These are phyloP conservation scores for Phaeosphaeriaceae sp. DNA, from an alignment of 2,329 filamentous ascomycete genomes.

Conservation along the genomic window DNA sequence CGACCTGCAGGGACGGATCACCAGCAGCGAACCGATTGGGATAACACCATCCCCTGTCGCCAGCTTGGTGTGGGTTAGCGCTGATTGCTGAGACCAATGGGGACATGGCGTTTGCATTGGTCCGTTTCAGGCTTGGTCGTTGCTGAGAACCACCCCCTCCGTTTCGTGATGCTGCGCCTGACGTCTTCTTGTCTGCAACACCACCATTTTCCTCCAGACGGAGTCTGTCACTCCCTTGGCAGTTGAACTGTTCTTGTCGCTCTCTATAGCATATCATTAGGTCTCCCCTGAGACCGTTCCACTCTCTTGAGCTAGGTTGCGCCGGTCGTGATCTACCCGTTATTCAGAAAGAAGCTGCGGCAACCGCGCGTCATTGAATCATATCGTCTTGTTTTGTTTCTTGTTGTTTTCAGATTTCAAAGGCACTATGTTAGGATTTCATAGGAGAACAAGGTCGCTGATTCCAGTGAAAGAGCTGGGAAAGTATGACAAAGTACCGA, in stretches of 20 bases:
- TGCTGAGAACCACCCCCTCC: constrained; percentile 19
- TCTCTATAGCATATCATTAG: constrained; percentile 36
- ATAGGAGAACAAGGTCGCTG: constrained; percentile 50
- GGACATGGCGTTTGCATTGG: constrained; percentile 8
- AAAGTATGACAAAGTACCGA: constrained; percentile 50
- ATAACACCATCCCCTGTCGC: constrained; percentile 14
- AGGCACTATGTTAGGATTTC: constrained; percentile 52
- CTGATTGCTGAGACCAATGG: constrained; percentile 20
- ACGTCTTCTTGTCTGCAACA: constrained; percentile 16
- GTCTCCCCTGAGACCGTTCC: constrained; percentile 36
- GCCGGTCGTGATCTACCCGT: constrained; percentile 32
- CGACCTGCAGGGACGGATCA: constrained; percentile 2
- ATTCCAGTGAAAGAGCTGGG: constrained; percentile 52
- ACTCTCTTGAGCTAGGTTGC: constrained; percentile 36
- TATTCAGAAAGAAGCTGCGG: constrained; percentile 12
- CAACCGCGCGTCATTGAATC: constrained; percentile 15
- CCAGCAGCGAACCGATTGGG: constrained; percentile 7
- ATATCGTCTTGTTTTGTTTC: constrained; percentile 6
- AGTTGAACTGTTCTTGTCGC: constrained; percentile 37
- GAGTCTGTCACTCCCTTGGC: constrained; percentile 42
- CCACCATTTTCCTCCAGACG: constrained; percentile 31
- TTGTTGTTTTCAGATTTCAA: constrained; percentile 7
- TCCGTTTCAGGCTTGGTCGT: constrained; percentile 22
- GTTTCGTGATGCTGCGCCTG: constrained; percentile 19
- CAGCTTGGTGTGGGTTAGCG: constrained; percentile 19